Conservation (phyloP, 2,329 filamentous ascomycete genomes). For the Pseudogymnoascus sp. region DNA sequence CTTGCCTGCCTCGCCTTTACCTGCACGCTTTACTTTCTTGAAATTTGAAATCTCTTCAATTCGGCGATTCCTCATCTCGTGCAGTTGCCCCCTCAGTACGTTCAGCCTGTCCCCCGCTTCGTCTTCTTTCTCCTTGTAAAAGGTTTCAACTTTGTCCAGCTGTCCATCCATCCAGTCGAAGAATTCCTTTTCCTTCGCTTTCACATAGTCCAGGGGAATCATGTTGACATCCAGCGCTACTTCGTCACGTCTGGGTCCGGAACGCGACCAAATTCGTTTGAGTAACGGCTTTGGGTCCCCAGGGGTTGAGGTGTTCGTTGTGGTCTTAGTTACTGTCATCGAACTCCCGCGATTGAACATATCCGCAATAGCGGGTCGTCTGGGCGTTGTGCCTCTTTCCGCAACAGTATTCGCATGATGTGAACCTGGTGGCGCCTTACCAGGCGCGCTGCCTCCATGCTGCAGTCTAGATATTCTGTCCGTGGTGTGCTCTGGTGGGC, state of each 20-base stretch:
- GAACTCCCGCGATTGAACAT: conserved; percentile 7
- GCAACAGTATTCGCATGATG: not conserved
- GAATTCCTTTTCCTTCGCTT: conserved; percentile 74
- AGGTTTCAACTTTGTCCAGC: conserved; percentile 82
- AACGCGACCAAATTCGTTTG: not conserved
- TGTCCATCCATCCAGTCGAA: conserved; percentile 77
- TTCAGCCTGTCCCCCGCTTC: conserved; percentile 69
- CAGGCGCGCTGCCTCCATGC: not conserved
- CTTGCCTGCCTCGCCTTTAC: not conserved
- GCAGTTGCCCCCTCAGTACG: conserved; percentile 72
- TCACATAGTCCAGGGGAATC: conserved; percentile 56
- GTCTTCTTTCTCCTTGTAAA: conserved; percentile 82
- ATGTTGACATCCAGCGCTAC: conserved; percentile 38
- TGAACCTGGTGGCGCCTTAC: not conserved
- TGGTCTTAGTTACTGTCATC: not conserved
- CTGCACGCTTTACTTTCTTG: conserved; percentile 16
- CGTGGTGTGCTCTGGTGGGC: not conserved
- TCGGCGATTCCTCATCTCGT: conserved; percentile 83
- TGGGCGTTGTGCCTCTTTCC: not conserved
- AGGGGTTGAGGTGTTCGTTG: not conserved
- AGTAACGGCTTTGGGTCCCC: not conserved
- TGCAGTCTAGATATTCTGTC: not conserved
- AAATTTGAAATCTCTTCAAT: conserved; percentile 54
- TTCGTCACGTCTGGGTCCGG: not conserved
- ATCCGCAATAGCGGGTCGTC: not conserved